Base-by-base conservation (phyloP, 106 monocot species). In the Posidonia australis region DNA sequence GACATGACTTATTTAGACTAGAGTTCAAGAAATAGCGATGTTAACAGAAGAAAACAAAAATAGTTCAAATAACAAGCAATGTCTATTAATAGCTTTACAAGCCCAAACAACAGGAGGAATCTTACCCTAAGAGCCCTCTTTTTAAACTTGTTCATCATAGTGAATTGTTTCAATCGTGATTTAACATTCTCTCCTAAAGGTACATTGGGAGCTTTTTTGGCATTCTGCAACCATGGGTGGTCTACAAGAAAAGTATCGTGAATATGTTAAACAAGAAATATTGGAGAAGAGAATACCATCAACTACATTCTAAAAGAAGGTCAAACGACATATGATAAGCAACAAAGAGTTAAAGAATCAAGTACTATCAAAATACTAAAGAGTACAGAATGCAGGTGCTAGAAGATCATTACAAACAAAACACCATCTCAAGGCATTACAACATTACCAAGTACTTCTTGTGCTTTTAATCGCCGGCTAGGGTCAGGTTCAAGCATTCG, bases 111-210 rank as follows among this genome's bases (percentile, higher is more conserved):
- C 5, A 41, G n/a, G 17, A 44, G 3, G 30, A 58, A 26, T 20
- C 66, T 74, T 60, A 74, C 74, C 49, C 74, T 74, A 45, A 74
- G 74, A 60, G 74, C 74, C 24, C 22, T 66, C 57, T 67, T 74
- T 51, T 74, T 74, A 22, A 74, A 60, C 32, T 74, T 74, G 60
- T 67, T 74, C 60, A 60, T 66, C 29, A 67, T 65, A 22, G 74
- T 17, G 19, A 74, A 74, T 51, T 74, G 74, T 41, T 74, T 58
- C 17, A 74, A 46, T 14, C 74, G 57, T 3, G 46, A 45, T 42
- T 31, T 42, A 43, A 74, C 74, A 47, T 55, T 74, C 32, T 74
- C 74, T 16, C 74, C 74, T 9, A 74, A 56, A 19, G 46, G 49
- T 27, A 74, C 58, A 49, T 74, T 74, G 11, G 74, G 58, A 67